Conservation (phyloP, 352 stramenopile species). For the Phytopythium helicoides region DNA sequence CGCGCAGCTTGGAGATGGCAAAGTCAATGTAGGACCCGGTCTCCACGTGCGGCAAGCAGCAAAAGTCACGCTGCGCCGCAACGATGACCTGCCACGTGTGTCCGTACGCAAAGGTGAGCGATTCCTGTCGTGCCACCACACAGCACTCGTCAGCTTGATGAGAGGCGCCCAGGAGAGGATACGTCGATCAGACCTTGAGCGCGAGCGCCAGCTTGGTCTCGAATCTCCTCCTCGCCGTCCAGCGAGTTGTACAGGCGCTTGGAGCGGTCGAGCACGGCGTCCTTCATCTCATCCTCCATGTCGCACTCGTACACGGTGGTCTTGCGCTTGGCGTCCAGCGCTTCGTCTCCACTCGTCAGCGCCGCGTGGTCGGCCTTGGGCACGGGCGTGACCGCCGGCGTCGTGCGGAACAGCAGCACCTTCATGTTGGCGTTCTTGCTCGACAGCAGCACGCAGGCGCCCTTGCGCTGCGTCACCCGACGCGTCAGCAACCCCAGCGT, state of each 20-base stretch:
- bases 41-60: slow-evolving; percentile 51
- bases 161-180: not conserved
- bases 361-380: slow-evolving; percentile 33
- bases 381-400: slow-evolving; percentile 23
- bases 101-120: slow-evolving; percentile 58
- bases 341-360: slow-evolving; percentile 8
- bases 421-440: slow-evolving; percentile 66
- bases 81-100: slow-evolving; percentile 73
- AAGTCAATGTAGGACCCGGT: slow-evolving; percentile 47
- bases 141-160: slow-evolving; percentile 2
- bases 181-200: slow-evolving; percentile 41
- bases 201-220: slow-evolving; percentile 53
- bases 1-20: slow-evolving; percentile 41
- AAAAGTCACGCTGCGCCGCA: slow-evolving; percentile 49
- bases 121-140: slow-evolving; percentile 27
- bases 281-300: slow-evolving; percentile 50
- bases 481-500: slow-evolving; percentile 2
- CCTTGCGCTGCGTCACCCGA: slow-evolving; percentile 44
- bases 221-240: slow-evolving; percentile 24
- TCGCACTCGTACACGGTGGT: slow-evolving; percentile 47
- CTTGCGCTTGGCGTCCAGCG: slow-evolving; percentile 32
- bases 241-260: slow-evolving; percentile 43
- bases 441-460: slow-evolving; percentile 58
- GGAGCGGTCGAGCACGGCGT: slow-evolving; percentile 29
- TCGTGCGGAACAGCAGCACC: slow-evolving; percentile 72